Percentiles rank a stretch among this genome's conserved stretches.
phyloP scores from a whole-genome alignment of 768 basidiomycete genomes.

The Pleurotus giganteus region DNA sequence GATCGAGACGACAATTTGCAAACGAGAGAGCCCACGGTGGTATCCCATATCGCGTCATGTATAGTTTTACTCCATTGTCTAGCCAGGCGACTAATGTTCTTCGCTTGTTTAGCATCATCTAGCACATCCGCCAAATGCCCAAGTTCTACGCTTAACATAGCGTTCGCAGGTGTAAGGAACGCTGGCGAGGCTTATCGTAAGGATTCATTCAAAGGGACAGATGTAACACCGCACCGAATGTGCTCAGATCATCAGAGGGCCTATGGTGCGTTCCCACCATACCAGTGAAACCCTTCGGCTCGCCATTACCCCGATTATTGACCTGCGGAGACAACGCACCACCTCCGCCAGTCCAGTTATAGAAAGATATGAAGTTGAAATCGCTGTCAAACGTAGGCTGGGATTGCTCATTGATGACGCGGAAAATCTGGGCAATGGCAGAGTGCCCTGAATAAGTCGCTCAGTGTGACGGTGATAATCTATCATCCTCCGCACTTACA shows the following conservation, averaged over 20 bases:
- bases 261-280: slow-evolving; percentile 75
- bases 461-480: slow-evolving; percentile 1
- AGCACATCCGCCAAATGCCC: slow-evolving; percentile 58
- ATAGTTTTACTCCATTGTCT: slow-evolving; percentile 58
- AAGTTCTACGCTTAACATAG: slow-evolving; percentile 78
- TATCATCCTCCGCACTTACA: slow-evolving; percentile 38
- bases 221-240: slow-evolving; percentile 47
- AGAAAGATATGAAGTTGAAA: slow-evolving; percentile 75
- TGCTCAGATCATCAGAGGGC: slow-evolving; percentile 72
- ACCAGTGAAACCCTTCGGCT: slow-evolving; percentile 74
- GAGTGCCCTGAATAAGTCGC: slow-evolving; percentile 48
- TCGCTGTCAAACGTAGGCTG: slow-evolving; percentile 66
- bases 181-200: slow-evolving; percentile 35
- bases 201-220: background rate
- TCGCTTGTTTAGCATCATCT: slow-evolving; percentile 43
- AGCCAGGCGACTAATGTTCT: slow-evolving; percentile 53
- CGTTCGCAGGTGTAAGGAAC: slow-evolving; percentile 77
- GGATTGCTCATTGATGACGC: slow-evolving; percentile 75
- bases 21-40: slow-evolving; percentile 41
- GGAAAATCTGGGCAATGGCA: slow-evolving; percentile 71
- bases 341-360: slow-evolving; percentile 76
- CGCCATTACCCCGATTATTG: slow-evolving; percentile 67
- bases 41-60: slow-evolving; percentile 57
- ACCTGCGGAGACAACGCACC: slow-evolving; percentile 65
- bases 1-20: background rate